These are phyloP conservation scores for Silene vulgaris DNA, from an alignment of 179 eudicot species.

Conservation along the genomic window DNA sequence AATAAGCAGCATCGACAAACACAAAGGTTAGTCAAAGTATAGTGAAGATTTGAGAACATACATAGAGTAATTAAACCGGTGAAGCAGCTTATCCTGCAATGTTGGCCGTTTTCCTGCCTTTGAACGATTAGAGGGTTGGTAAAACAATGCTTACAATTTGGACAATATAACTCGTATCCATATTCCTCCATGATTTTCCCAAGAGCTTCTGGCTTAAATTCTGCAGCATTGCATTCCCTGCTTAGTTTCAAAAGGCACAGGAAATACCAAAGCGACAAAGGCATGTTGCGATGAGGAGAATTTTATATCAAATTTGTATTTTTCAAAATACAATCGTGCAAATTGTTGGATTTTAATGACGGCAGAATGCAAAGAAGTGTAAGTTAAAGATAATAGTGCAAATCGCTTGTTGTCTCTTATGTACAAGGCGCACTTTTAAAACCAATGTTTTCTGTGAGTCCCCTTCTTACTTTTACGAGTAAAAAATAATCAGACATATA, in stretches of 20 bases:
- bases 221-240: constrained; percentile 2
- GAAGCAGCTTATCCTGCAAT: constrained; percentile 16
- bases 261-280: background rate
- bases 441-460: background rate
- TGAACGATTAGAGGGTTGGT: constrained; percentile 12
- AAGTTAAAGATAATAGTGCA: background rate
- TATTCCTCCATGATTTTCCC: constrained; percentile 8
- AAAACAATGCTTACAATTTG: constrained; percentile 17
- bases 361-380: background rate
- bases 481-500: background rate
- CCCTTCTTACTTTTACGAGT: background rate
- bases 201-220: constrained; percentile 6
- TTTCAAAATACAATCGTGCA: no score
- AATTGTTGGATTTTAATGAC: background rate
- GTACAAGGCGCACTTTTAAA: background rate
- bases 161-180: constrained; percentile 17
- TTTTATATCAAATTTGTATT: no score
- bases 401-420: background rate
- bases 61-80: constrained; percentile 11
- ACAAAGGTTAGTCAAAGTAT: background rate
- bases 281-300: background rate
- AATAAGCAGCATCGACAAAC: background rate
- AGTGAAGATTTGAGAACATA: constrained; percentile 1
- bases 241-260: background rate
- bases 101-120: constrained; percentile 1